These are phyloP conservation scores for Sugiyamaella paludigena DNA, from an alignment of 1,139 yeast genomes.

Conservation along the genomic window DNA sequence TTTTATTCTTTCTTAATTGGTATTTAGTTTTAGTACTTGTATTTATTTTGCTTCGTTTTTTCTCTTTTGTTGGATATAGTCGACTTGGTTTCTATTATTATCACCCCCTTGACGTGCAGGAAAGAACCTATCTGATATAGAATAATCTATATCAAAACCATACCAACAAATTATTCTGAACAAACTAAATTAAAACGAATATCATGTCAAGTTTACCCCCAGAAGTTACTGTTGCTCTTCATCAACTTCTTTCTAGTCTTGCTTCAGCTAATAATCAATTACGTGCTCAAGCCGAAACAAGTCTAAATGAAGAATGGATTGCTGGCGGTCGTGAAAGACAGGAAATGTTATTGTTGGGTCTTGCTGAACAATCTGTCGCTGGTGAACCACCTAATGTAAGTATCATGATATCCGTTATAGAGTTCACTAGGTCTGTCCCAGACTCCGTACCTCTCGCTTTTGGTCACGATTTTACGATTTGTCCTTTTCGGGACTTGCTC, in stretches of 20 bases:
- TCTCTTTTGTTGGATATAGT: too few species aligned
- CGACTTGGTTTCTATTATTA: too few species aligned
- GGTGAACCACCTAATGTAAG: constrained; percentile 55
- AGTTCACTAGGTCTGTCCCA: too few species aligned
- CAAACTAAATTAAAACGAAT: background rate
- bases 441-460: too few species aligned
- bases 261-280: constrained; percentile 72
- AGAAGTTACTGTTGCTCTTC: constrained; percentile 56
- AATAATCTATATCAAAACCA: too few species aligned
- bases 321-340: constrained; percentile 48
- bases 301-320: constrained; percentile 72
- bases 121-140: too few species aligned
- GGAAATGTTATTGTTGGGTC: constrained; percentile 67
- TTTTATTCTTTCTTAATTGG: background rate
- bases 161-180: too few species aligned
- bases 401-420: background rate
- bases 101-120: too few species aligned
- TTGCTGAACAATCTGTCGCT: constrained; percentile 74
- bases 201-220: constrained; percentile 48
- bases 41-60: background rate
- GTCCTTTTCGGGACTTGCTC: too few species aligned
- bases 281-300: constrained; percentile 76
- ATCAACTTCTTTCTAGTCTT: constrained; percentile 62
- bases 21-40: background rate
- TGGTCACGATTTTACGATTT: too few species aligned